These are phyloP conservation scores for Glycyrrhiza uralensis DNA, from an alignment of 306 rosid species.

Conservation along the genomic window DNA sequence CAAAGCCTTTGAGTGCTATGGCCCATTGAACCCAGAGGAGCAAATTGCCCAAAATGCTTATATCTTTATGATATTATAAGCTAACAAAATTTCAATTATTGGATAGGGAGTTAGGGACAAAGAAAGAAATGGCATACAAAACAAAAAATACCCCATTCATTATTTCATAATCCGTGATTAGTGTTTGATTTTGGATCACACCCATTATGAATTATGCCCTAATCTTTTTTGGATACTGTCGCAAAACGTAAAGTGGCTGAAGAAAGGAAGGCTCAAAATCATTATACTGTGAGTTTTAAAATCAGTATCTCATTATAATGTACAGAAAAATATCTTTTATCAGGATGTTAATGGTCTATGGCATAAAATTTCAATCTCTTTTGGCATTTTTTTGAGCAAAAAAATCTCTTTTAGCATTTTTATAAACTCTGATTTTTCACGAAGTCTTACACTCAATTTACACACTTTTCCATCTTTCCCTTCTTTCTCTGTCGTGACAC, in stretches of 20 bases:
- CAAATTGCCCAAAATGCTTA: slow-evolving; percentile 80
- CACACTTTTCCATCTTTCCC: too few species aligned
- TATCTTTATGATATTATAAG: slow-evolving; percentile 42
- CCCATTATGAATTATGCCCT: too few species aligned
- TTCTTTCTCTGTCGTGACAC: too few species aligned
- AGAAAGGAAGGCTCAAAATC: too few species aligned
- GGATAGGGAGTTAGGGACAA: not conserved
- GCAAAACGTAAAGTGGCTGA: too few species aligned
- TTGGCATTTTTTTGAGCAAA: too few species aligned
- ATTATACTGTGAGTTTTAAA: not conserved
- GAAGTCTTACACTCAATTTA: too few species aligned
- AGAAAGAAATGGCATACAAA: not conserved
- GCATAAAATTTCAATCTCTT: not conserved
- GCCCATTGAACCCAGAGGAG: slow-evolving; percentile 72
- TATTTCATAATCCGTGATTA: not conserved
- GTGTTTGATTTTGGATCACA: not conserved
- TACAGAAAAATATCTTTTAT: not conserved
- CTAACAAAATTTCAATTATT: slow-evolving; percentile 1
- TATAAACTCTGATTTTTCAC: too few species aligned
- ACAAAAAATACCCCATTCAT: not conserved
- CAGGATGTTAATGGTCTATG: not conserved
- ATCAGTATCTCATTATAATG: not conserved
- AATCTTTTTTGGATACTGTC: too few species aligned
- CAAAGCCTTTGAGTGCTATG: too few species aligned
- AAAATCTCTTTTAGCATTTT: too few species aligned